Percentiles rank a stretch among this genome's conserved stretches.
phyloP scores from a whole-genome alignment of 1,284 basidiomycete species.

The Volvariella volvacea region DNA sequence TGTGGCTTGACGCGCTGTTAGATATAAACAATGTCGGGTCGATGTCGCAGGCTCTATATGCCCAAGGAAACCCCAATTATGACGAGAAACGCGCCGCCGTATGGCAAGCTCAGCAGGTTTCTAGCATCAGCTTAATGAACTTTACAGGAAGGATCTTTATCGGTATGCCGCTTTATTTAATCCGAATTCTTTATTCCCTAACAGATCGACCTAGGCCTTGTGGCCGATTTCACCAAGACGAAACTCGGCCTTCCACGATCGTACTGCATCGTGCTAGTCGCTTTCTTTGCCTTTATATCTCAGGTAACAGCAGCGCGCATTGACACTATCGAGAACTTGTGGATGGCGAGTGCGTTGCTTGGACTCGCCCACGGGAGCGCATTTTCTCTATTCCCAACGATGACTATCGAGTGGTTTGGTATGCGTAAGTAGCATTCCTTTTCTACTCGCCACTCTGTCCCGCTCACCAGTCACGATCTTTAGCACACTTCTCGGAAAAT shows the following conservation, averaged over 20 bases:
- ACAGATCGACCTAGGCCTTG: conserved; percentile 32
- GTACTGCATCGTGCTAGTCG: conserved; percentile 65
- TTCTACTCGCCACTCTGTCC: conserved; percentile 4
- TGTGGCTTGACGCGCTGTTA: conserved; percentile 20
- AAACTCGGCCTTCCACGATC: conserved; percentile 57
- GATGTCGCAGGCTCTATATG: conserved; percentile 81
- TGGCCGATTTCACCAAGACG: conserved; percentile 68
- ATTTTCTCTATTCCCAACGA: conserved; percentile 73
- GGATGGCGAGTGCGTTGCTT: conserved; percentile 69
- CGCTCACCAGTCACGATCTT: no score
- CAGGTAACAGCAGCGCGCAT: conserved; percentile 56
- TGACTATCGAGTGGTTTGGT: conserved; percentile 86
- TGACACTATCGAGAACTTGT: conserved; percentile 57
- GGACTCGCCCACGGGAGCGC: conserved; percentile 75
- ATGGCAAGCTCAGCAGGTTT: conserved; percentile 85
- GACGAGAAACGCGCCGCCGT: conserved; percentile 61
- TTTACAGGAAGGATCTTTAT: conserved; percentile 76
- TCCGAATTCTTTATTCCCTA: neutral
- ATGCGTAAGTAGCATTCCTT: conserved; percentile 37
- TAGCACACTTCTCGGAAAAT: conserved; percentile 75
- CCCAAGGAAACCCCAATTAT: conserved; percentile 56
- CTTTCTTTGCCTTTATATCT: conserved; percentile 61
- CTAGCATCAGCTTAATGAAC: conserved; percentile 80
- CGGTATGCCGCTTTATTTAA: conserved; percentile 30
- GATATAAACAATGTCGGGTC: conserved; percentile 96